Evolutionary conservation across 768 basidiomycete genomes (phyloP), one percentile per base, ranked within the genome.

Genomic region (Tulasnella sp.): DNA sequence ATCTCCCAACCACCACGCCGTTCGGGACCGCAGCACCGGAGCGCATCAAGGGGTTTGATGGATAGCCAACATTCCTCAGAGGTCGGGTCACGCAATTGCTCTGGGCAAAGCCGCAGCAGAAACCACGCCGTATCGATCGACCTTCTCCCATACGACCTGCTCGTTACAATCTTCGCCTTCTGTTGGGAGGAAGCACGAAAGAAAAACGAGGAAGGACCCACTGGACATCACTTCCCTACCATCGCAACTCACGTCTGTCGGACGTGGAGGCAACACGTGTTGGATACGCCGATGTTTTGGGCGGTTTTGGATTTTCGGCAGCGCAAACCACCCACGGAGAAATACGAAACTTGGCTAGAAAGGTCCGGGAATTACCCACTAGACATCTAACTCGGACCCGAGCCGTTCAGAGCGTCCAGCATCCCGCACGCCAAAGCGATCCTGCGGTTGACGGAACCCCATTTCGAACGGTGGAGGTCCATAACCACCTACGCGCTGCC

Each of bases 401-500:
- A 62, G 27, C 58, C 58, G 58, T 62, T 62, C 58, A 21, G 14
- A 46, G 3, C 7, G 27, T 12, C 21, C 58, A n/a, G 7, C n/a
- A 62, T n/a, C n/a, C 5, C 3, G 39, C 58, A 31, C 27, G 58
- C 27, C 21, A n/a, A 62, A 31, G 24, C 7, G 58, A 62, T 62
- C 58, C 24, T 62, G 58, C 2, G 24, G 58, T n/a, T 62, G 58
- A 62, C 27, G n/a, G 27, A 10, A 12, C 58, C 58, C 24, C 58
- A 62, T 21, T 2, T 62, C n/a, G 10, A n/a, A n/a, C 58, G 58
- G 58, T 56, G 34, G 85, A 82, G n/a, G 91, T 88, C 81, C 88
- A 86, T 2, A 84, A n/a, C 3, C 58, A 31, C 27, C 58, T n/a
- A n/a, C n/a, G n/a, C n/a, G n/a, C n/a, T 62, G 58, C 58, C 58